Percentiles rank a stretch among this genome's conserved stretches.
phyloP scores from a whole-genome alignment of 2,329 filamentous ascomycete genomes.

The Exophiala oligosperma region DNA sequence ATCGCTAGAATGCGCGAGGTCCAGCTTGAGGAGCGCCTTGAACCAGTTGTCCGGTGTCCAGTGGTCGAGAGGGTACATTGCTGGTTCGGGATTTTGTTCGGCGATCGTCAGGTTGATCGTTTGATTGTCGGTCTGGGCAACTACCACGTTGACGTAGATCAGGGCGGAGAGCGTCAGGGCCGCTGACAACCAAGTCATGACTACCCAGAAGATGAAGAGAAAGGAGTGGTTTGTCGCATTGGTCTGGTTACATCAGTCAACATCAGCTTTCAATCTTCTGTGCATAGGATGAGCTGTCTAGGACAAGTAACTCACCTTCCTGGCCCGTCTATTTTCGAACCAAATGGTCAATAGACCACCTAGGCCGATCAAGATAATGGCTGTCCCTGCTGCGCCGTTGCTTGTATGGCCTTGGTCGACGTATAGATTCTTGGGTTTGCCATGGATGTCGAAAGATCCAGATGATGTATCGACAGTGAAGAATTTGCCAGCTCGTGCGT shows the following conservation, averaged over 20 bases:
- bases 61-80: slow-evolving; percentile 31
- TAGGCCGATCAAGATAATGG: slow-evolving; percentile 25
- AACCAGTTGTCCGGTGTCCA: slow-evolving; percentile 32
- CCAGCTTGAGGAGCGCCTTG: slow-evolving; percentile 23
- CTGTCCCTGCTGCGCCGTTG: slow-evolving; percentile 30
- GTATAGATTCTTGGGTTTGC: slow-evolving; percentile 20
- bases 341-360: slow-evolving; percentile 24
- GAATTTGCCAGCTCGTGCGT: slow-evolving; percentile 25
- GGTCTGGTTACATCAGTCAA: slow-evolving; percentile 2
- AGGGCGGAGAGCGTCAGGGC: slow-evolving; percentile 25
- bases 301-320: slow-evolving; percentile 12
- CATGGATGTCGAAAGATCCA: slow-evolving; percentile 24
- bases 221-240: slow-evolving; percentile 9
- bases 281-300: too few relatives aligned
- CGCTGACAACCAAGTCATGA: slow-evolving; percentile 23
- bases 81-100: slow-evolving; percentile 33
- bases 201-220: slow-evolving; percentile 23
- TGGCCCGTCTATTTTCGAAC: slow-evolving; percentile 14
- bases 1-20: slow-evolving; percentile 20
- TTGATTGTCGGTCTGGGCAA: slow-evolving; percentile 20
- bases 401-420: slow-evolving; percentile 28
- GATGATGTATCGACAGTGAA: slow-evolving; percentile 24
- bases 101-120: slow-evolving; percentile 29
- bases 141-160: slow-evolving; percentile 28
- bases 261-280: neutral